These are phyloP conservation scores for Westerdykella sp. DNA, from an alignment of 2,329 filamentous ascomycete genomes.

Conservation along the genomic window DNA sequence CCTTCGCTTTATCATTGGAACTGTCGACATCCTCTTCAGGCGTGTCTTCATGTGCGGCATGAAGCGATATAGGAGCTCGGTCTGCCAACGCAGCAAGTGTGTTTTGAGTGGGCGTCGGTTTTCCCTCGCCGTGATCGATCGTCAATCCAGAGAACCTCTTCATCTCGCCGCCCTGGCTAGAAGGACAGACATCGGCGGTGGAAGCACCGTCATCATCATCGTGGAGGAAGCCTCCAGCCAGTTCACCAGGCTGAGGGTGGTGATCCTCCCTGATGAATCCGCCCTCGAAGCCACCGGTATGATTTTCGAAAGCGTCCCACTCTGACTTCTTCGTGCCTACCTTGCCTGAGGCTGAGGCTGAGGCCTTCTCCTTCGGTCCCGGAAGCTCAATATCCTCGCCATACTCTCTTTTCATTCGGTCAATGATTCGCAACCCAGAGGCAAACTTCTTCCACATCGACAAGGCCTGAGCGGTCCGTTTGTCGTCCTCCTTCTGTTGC, in stretches of 20 bases:
- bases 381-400: slow-evolving; percentile 48
- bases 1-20: slow-evolving; percentile 5
- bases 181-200: too few species aligned
- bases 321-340: slow-evolving; percentile 48
- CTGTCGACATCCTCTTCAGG: slow-evolving; percentile 3
- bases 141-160: slow-evolving; percentile 18
- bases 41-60: slow-evolving; percentile 22
- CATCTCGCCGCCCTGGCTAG: slow-evolving; percentile 3
- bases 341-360: slow-evolving; percentile 39
- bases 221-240: slow-evolving; percentile 31
- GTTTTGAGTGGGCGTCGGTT: slow-evolving; percentile 1
- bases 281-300: slow-evolving; percentile 35
- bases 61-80: slow-evolving; percentile 33
- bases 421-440: slow-evolving; percentile 73
- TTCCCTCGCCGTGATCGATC: slow-evolving; percentile 27
- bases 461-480: slow-evolving; percentile 67
- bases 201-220: slow-evolving; percentile 27
- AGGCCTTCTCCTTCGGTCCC: slow-evolving; percentile 38
- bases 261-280: slow-evolving; percentile 37
- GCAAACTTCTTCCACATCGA: slow-evolving; percentile 80
- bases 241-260: slow-evolving; percentile 23
- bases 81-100: slow-evolving; percentile 10
- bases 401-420: slow-evolving; percentile 30
- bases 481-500: slow-evolving; percentile 70
- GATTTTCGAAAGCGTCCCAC: slow-evolving; percentile 25